A percentile compares a stretch with the other conserved stretches of the same genome.
Conservation (phyloP, 345 rosid species). For the Acer negundo region DNA sequence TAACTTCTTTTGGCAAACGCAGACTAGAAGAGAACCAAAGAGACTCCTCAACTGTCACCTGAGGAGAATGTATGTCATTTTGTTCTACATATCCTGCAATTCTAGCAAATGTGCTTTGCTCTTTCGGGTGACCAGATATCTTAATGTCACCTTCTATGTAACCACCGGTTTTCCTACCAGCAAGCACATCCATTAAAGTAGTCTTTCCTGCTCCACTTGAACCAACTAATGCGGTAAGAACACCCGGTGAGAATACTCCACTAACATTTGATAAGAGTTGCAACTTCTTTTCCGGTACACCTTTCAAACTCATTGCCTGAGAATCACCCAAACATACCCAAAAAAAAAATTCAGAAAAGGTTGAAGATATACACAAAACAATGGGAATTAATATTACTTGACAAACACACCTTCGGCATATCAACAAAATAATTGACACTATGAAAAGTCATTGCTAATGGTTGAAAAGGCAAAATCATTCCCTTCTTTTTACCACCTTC, state of each 20-base stretch:
- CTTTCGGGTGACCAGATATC: slow-evolving; percentile 83
- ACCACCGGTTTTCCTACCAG: slow-evolving; percentile 96
- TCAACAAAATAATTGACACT: slow-evolving; percentile 91
- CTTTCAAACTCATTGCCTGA: slow-evolving; percentile 78
- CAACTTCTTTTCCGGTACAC: slow-evolving; percentile 68
- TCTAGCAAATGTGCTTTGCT: slow-evolving; percentile 83
- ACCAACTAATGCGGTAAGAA: slow-evolving; percentile 93
- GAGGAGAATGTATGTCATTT: slow-evolving; percentile 96
- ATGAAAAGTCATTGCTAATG: slow-evolving; percentile 86
- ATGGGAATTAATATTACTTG: slow-evolving; percentile 8
- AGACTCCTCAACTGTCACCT: slow-evolving; percentile 91
- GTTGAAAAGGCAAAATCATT: slow-evolving; percentile 95
- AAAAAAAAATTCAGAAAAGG: neutral
- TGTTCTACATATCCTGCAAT: slow-evolving; percentile 97
- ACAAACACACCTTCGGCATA: slow-evolving; percentile 68
- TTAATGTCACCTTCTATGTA: slow-evolving; percentile 80
- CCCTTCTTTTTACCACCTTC: slow-evolving; percentile 54
- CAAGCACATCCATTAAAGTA: slow-evolving; percentile 95
- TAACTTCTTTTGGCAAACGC: slow-evolving; percentile 80
- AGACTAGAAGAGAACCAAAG: slow-evolving; percentile 82
- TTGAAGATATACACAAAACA: neutral
- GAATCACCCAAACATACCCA: slow-evolving; percentile 10
- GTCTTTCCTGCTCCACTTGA: slow-evolving; percentile 98
- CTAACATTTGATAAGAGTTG: slow-evolving; percentile 76
- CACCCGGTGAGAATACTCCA: slow-evolving; percentile 95